These are phyloP conservation scores for Carpinus viminea DNA, from an alignment of 306 rosid species.

Conservation along the genomic window DNA sequence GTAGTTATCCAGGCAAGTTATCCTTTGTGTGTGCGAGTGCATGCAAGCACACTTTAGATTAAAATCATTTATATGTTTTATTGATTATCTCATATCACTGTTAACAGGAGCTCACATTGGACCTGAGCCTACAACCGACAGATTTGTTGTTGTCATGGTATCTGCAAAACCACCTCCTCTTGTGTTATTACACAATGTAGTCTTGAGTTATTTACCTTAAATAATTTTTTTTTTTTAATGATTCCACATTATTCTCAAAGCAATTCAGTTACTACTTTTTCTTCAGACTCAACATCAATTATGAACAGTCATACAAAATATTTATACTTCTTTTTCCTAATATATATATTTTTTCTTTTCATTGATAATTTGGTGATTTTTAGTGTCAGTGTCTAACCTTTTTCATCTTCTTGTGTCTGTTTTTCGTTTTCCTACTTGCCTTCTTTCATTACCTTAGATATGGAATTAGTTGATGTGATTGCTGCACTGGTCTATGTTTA, in stretches of 20 bases:
- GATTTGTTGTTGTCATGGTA: constrained; percentile 99
- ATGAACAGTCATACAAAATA: no score
- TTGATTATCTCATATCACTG: constrained; percentile 10
- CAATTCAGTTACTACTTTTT: background rate
- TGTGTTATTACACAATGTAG: background rate
- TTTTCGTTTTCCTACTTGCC: no score
- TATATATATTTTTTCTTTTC: background rate
- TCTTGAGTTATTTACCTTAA: constrained; percentile 13
- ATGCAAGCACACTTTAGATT: background rate
- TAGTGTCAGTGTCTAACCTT: no score
- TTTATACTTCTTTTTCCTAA: no score
- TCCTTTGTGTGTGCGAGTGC: constrained; percentile 13
- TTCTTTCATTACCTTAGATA: no score
- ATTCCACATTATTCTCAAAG: background rate
- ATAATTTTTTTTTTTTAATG: background rate
- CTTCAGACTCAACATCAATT: no score
- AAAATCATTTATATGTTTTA: background rate
- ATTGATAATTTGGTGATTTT: background rate
- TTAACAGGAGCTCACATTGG: constrained; percentile 94
- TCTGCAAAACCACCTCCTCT: constrained; percentile 20
- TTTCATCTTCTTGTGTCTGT: no score
- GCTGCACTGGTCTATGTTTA: no score
- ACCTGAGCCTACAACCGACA: constrained; percentile 98
- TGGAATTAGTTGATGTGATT: no score
- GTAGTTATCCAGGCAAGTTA: constrained; percentile 84